phyloP scores from a whole-genome alignment of 2,329 filamentous ascomycete genomes.

The Tricladium varicosporioides region DNA sequence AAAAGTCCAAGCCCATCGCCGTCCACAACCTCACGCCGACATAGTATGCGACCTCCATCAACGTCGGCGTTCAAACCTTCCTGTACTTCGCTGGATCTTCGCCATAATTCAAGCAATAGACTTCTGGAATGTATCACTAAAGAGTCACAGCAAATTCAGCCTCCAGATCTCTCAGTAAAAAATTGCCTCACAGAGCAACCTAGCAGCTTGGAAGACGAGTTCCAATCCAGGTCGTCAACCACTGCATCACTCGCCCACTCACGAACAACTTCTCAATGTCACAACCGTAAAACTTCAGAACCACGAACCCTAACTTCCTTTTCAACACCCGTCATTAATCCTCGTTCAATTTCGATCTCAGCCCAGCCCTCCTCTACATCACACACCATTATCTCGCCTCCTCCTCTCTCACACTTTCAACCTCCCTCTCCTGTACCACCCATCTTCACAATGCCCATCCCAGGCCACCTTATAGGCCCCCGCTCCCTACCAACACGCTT shows the following conservation, averaged over 20 bases:
- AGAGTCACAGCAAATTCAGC: too few relatives aligned
- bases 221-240: constrained; percentile 11
- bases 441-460: constrained; percentile 20
- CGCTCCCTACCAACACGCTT: constrained; percentile 12
- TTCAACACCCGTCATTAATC: constrained; percentile 5
- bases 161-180: not conserved
- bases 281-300: not conserved
- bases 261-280: not conserved
- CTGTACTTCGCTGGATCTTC: not conserved
- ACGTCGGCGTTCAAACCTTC: constrained; percentile 23
- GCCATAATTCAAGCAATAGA: constrained; percentile 10
- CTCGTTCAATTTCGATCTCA: not conserved
- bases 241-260: not conserved
- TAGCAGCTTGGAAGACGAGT: constrained; percentile 21
- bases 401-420: constrained; percentile 1
- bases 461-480: constrained; percentile 20
- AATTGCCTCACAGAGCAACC: constrained; percentile 23
- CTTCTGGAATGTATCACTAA: too few relatives aligned
- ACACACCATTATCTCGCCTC: constrained; percentile 13
- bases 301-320: constrained; percentile 9
- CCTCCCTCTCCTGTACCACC: constrained; percentile 16
- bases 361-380: constrained; percentile 4
- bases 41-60: constrained; percentile 21
- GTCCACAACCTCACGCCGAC: constrained; percentile 6
- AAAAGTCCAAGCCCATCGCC: constrained; percentile 18